Conservation (phyloP, 257 asterid genomes). For the Solanum chmielewskii region DNA sequence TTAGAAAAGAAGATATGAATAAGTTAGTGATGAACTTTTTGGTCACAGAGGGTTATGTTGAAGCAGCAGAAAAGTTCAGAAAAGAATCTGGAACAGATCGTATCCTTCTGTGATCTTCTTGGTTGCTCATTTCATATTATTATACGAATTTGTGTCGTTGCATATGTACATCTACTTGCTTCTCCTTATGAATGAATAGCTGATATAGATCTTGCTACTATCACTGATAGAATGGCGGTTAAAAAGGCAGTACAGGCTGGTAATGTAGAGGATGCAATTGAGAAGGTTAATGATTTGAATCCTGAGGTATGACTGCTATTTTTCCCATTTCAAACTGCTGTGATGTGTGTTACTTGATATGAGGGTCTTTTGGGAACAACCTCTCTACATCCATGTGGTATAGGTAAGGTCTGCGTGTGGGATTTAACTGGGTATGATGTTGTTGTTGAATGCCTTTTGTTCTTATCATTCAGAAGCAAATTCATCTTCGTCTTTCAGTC, state of each 20-base stretch:
- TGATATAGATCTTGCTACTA: slow-evolving; percentile 81
- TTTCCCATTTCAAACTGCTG: not conserved
- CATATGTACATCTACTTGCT: not conserved
- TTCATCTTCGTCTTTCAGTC: not conserved
- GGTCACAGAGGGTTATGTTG: slow-evolving; percentile 77
- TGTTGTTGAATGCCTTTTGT: not conserved
- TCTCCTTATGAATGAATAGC: slow-evolving; percentile 60
- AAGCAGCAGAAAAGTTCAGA: slow-evolving; percentile 68
- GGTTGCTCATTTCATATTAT: not conserved
- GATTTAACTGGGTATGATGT: not conserved
- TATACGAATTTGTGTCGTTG: not conserved
- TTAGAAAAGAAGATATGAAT: slow-evolving; percentile 70
- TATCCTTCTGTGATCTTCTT: slow-evolving; percentile 27
- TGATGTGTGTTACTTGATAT: not conserved
- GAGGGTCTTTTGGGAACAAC: not conserved
- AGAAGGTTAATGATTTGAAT: slow-evolving; percentile 79
- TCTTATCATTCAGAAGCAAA: not conserved
- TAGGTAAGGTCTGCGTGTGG: not conserved
- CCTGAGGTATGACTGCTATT: slow-evolving; percentile 53
- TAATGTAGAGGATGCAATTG: slow-evolving; percentile 84
- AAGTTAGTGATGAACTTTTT: slow-evolving; percentile 77
- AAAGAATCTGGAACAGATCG: slow-evolving; percentile 82
- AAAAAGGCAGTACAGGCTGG: slow-evolving; percentile 89
- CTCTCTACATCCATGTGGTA: not conserved
- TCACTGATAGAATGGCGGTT: slow-evolving; percentile 78